Base-by-base conservation (phyloP, 2,329 filamentous ascomycete genomes). In the Fusarium sp. region DNA sequence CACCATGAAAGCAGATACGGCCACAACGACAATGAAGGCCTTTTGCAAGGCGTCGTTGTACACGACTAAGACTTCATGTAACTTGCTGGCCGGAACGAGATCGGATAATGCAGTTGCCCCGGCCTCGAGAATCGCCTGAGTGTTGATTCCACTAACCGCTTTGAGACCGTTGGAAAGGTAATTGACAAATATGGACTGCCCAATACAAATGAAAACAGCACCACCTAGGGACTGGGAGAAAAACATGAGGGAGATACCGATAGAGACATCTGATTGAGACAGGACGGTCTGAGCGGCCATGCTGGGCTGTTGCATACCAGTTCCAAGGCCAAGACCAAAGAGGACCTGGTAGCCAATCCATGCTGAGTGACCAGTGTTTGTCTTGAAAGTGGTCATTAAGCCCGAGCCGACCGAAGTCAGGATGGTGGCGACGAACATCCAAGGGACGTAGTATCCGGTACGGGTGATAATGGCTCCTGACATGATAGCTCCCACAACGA, bases 281-380 rank as follows among this genome's bases (percentile, higher is more conserved):
- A 89, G 81, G 3, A 84, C 84, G 47, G 86, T 88, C 74, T 90
- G 88, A 4, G 88, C 85, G 2, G 85, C 85, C 13, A 86, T 79
- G 14, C 85, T 79, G 27, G 82, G 80, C 22, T 83, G 80, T 74
- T 87, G 85, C 78, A 86, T 85, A 25, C 84, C 84, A 5, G 83
- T 75, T 60, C 86, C 85, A 27, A 87, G 82, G 27, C 88, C 89
- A 3, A 89, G 79, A 27, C 89, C 89, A 20, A 83, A 81, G 35
- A 91, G 72, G 33, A 88, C 85, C 75, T 90, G 88, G 77, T 87
- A 90, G n/a, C 88, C 88, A 68, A 90, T 87, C 89, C 89, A 91
- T 27, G 83, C 80, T 11, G 80, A 78, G 3, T 85, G 79, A 1
- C 83, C 80, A 11, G 86, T 89, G 70, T 82, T 74, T 4, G 86